These are phyloP conservation scores for Eucalyptus coolabah DNA, from an alignment of 345 rosid genomes.

Conservation along the genomic window DNA sequence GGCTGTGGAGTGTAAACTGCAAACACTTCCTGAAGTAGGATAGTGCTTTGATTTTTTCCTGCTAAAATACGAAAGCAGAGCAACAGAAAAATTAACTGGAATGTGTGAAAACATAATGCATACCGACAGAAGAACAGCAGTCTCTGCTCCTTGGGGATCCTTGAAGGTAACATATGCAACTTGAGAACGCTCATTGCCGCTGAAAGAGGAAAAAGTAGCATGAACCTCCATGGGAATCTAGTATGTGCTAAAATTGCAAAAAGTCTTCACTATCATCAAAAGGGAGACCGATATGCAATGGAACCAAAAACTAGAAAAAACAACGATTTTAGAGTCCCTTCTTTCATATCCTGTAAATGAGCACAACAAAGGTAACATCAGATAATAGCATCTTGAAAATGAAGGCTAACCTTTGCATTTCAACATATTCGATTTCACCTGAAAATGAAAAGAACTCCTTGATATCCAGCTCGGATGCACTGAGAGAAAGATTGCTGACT, in stretches of 20 bases:
- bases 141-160: constrained; percentile 82
- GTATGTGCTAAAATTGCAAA: neutral
- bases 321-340: neutral
- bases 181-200: constrained; percentile 48
- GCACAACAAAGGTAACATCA: neutral
- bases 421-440: constrained; percentile 73
- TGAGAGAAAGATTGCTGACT: constrained; percentile 61
- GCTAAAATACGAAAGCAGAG: neutral
- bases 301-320: neutral
- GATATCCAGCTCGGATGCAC: constrained; percentile 65
- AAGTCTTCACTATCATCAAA: neutral
- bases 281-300: neutral
- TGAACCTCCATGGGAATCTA: neutral
- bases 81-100: neutral
- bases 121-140: constrained; percentile 87
- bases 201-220: constrained; percentile 10
- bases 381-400: neutral
- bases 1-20: neutral
- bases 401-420: constrained; percentile 34
- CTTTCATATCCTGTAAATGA: neutral
- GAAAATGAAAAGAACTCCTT: constrained; percentile 93
- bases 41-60: neutral
- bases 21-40: neutral
- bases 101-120: neutral
- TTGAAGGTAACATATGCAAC: constrained; percentile 76